A percentile compares a stretch with the other conserved stretches of the same genome.
Conservation (phyloP, 2,329 filamentous ascomycete species). For the Aspergillus ibericus region DNA sequence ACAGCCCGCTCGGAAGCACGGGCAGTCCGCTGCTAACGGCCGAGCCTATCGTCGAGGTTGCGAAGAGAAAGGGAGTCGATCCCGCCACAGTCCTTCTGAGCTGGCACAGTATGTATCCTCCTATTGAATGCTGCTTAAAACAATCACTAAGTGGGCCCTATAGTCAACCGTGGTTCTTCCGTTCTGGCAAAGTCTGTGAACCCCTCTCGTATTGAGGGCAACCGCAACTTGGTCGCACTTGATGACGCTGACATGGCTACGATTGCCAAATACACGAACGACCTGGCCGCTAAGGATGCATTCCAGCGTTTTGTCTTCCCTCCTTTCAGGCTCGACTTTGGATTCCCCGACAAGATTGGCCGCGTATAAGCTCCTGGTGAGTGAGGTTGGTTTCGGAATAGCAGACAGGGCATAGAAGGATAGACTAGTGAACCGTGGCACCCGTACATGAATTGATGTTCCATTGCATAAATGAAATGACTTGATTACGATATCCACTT, state of each 20-base stretch:
- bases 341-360: conserved; percentile 66
- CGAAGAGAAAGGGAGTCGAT: conserved; percentile 40
- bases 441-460: conserved; percentile 2
- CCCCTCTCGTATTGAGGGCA: conserved; percentile 42
- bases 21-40: conserved; percentile 45
- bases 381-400: neutral
- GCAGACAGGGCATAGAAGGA: neutral
- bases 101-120: conserved; percentile 41
- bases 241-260: conserved; percentile 39
- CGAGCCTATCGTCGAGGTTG: conserved; percentile 43
- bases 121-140: neutral
- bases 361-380: neutral
- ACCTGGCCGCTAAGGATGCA: conserved; percentile 33
- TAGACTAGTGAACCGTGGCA: neutral
- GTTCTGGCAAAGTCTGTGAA: conserved; percentile 46
- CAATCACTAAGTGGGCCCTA: neutral
- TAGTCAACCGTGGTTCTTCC: conserved; percentile 41
- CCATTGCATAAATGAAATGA: conserved; percentile 6
- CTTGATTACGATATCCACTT: neutral
- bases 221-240: conserved; percentile 41
- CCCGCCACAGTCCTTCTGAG: conserved; percentile 45
- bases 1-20: conserved; percentile 47
- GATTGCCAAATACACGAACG: conserved; percentile 39
- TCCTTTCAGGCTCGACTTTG: conserved; percentile 67
- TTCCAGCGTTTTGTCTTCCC: conserved; percentile 62